These are phyloP conservation scores for Tetragonia tetragonoides DNA, from an alignment of 148 eudicot species.

Conservation along the genomic window DNA sequence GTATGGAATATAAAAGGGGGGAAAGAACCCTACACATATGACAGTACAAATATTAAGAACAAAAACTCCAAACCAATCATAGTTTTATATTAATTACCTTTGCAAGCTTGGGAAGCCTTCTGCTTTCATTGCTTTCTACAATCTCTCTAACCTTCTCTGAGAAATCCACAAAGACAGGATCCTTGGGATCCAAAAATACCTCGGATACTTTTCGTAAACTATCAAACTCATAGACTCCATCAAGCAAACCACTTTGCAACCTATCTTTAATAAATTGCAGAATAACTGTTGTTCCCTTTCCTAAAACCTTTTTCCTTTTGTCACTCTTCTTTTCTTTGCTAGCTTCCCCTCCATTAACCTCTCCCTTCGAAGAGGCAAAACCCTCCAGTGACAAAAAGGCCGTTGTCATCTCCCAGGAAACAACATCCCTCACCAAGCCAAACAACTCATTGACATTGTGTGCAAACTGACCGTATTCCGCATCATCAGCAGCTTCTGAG, in stretches of 20 bases:
- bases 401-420: constrained; percentile 59
- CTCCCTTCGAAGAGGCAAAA: constrained; percentile 16
- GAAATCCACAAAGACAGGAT: constrained; percentile 38
- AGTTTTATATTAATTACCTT: constrained; percentile 45
- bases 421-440: constrained; percentile 38
- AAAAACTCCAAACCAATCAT: background rate
- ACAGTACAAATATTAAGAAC: too few relatives aligned
- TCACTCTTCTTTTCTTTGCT: constrained; percentile 50
- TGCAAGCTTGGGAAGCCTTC: constrained; percentile 90
- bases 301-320: constrained; percentile 65
- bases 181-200: constrained; percentile 55
- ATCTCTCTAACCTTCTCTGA: constrained; percentile 69
- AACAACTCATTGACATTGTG: constrained; percentile 47
- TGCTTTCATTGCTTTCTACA: constrained; percentile 87
- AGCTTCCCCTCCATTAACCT: constrained; percentile 25
- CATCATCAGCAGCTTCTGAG: constrained; percentile 33
- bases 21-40: too few relatives aligned
- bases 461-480: constrained; percentile 44
- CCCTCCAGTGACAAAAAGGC: constrained; percentile 60
- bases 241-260: constrained; percentile 34
- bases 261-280: constrained; percentile 60
- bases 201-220: constrained; percentile 34
- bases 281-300: constrained; percentile 65
- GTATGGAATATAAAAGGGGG: too few relatives aligned
- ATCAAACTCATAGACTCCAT: constrained; percentile 20